Evolutionary conservation across 192 early-diverging fungal genomes (phyloP), one percentile per base, ranked within the genome.

Genomic region (Mortierella antarctica): DNA sequence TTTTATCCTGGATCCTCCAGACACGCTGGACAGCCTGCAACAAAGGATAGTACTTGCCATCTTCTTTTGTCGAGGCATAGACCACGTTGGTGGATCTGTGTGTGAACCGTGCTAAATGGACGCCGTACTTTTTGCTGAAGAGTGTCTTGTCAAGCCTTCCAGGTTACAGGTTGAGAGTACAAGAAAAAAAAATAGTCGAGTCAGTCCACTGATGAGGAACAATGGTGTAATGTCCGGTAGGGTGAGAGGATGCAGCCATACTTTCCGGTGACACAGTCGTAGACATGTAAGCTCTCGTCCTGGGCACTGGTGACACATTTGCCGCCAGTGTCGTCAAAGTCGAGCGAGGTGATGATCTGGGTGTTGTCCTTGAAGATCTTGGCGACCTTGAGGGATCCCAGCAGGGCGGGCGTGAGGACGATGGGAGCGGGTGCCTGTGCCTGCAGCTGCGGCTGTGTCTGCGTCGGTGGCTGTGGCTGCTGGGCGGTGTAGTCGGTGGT

Each of bases 61-160:
- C 93, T 74, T 94, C 92, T 73, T 99, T 99, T 65, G 96, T 98
- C 7, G 97, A 98, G 10, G 95, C 93, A 76, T 98, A 93, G 39
- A 98, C 86, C 40, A 98, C 89, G 71, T 87, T 93, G 18, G 89
- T 93, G 10, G 83, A 69, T 54, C 89, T 84, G 82, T 96, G 95
- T 13, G 97, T 97, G 70, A 98, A 99, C 20, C 91, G 88, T 2
- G 95, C 96, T 39, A 96, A 79, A 44, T 91, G 86, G 59, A 96
- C 96, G 8, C 98, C 98, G 74, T 98, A 99, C 55, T 99, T 99
- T 86, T 98, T 97, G 76, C 94, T 96, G 75, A 89, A 96, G 14
- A 94, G 82, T 0, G 92, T 91, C 49, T 92, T 91, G 66, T 90
- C 88, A 46, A 89, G 83, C 17, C 89, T 94, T 67, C 31, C 45